Percentiles rank a stretch among this genome's conserved stretches.
Conservation (phyloP, 2,329 filamentous ascomycete species). For the Nakataea oryzae region DNA sequence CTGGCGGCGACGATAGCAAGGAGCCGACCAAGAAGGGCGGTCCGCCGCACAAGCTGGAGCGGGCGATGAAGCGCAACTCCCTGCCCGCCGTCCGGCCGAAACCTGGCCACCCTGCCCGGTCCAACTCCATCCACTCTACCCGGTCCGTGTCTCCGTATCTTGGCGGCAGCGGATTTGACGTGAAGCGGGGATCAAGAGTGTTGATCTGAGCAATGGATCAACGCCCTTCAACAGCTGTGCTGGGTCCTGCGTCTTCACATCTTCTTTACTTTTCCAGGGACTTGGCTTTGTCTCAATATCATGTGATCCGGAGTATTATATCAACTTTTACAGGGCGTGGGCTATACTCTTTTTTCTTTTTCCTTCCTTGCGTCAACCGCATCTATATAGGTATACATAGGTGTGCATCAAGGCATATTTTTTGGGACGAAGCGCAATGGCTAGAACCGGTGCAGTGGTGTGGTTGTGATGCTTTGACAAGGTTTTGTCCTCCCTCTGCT, state of each 20-base stretch:
- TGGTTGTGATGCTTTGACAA: too few species aligned
- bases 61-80: background rate
- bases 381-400: background rate
- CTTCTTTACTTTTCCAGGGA: background rate
- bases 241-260: conserved; percentile 3
- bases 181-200: conserved; percentile 1
- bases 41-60: background rate
- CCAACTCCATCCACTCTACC: too few species aligned
- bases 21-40: too few species aligned
- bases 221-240: conserved; percentile 7
- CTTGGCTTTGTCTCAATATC: background rate
- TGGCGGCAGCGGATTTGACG: background rate
- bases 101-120: too few species aligned
- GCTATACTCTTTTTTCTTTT: conserved; percentile 2
- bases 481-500: too few species aligned
- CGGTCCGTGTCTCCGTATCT: background rate
- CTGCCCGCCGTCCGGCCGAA: too few species aligned
- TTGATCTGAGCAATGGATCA: background rate
- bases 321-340: conserved; percentile 1
- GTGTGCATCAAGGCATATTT: background rate
- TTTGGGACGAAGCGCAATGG: background rate
- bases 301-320: background rate
- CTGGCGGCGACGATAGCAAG: background rate
- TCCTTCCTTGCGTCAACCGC: background rate
- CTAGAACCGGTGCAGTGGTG: too few species aligned